Evolutionary conservation across 1,139 yeast species (phyloP).

Genomic region (Candida sp.): DNA sequence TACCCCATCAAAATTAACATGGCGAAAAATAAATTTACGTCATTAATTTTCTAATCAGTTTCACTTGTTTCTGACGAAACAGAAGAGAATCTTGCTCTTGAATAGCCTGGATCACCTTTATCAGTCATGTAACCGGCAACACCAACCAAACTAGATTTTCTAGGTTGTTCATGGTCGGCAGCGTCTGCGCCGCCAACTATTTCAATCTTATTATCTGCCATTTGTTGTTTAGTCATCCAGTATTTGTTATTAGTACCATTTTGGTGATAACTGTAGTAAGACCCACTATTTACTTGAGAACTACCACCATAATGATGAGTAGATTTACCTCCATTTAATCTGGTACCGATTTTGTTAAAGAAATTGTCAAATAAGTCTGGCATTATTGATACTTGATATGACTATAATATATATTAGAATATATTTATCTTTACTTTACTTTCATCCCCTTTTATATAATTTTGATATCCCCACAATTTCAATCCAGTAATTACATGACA

Average conservation of each 20-base stretch:
- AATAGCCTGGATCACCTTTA: neutral
- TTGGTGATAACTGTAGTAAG: slow-evolving; percentile 33
- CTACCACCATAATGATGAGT: slow-evolving; percentile 27
- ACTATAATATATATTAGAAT: no score
- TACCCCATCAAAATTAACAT: neutral
- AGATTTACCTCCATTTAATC: slow-evolving; percentile 33
- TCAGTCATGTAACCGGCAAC: neutral
- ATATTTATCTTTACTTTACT: no score
- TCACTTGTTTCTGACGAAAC: slow-evolving; percentile 1
- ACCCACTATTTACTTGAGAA: slow-evolving; percentile 37
- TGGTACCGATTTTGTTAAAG: slow-evolving; percentile 27
- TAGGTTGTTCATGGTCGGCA: neutral
- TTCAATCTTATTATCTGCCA: neutral
- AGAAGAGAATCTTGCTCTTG: slow-evolving; percentile 1
- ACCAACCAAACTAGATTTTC: neutral
- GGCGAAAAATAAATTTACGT: no score
- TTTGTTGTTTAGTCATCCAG: slow-evolving; percentile 30
- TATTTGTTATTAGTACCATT: slow-evolving; percentile 37
- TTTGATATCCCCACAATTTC: no score
- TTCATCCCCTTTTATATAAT: no score
- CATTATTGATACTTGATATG: slow-evolving; percentile 22
- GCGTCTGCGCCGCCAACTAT: slow-evolving; percentile 1
- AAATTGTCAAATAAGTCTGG: slow-evolving; percentile 44
- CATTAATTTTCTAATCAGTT: no score
- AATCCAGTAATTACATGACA: neutral